Conservation (phyloP, 202 grass and related monocot genomes). For the Setaria viridis region DNA sequence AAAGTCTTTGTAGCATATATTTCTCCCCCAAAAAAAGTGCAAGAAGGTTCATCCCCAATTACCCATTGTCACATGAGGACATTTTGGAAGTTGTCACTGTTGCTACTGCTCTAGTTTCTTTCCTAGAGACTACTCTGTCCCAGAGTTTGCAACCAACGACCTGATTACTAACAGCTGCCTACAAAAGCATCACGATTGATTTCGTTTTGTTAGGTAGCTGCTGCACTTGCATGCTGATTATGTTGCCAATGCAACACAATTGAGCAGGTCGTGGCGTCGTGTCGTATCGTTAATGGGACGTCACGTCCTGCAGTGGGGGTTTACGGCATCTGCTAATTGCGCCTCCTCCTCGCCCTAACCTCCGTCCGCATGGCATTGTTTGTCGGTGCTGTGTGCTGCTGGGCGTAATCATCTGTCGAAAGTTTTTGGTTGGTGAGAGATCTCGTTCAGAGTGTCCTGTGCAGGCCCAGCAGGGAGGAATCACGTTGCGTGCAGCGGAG, state of each 20-base stretch:
- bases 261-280: neutral
- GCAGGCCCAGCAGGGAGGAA: neutral
- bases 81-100: neutral
- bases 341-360: slow-evolving; percentile 11
- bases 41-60: neutral
- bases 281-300: neutral
- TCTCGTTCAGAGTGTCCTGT: neutral
- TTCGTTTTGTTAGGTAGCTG: neutral
- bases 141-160: neutral
- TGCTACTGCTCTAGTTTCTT: neutral
- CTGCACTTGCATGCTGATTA: neutral
- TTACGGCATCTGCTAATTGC: neutral
- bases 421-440: slow-evolving; percentile 45
- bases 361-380: slow-evolving; percentile 4
- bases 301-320: neutral
- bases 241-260: neutral
- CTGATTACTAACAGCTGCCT: neutral
- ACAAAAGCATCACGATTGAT: neutral
- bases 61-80: neutral
- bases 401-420: neutral
- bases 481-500: neutral
- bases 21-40: neutral
- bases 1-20: neutral
- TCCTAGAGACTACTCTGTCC: neutral
- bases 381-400: slow-evolving; percentile 34